Evolutionary conservation across 768 basidiomycete species (phyloP).

Genomic region (Suillus decipiens): DNA sequence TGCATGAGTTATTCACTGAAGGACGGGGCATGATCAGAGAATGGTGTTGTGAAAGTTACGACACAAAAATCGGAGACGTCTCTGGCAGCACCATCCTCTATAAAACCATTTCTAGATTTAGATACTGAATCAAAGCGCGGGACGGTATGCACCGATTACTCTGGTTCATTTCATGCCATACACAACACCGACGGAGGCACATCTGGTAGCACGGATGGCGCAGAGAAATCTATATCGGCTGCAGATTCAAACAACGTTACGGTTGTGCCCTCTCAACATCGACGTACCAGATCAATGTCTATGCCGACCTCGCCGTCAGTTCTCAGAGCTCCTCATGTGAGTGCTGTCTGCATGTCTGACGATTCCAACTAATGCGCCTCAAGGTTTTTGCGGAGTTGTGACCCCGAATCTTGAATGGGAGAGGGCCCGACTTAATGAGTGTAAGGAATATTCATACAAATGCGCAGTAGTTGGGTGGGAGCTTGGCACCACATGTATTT

Average conservation of each 20-base stretch:
- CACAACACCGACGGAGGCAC: neutral
- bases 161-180: neutral
- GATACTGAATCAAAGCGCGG: neutral
- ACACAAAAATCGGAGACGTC: neutral
- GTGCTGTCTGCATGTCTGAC: neutral
- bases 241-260: neutral
- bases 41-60: constrained; percentile 21
- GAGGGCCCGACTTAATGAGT: neutral
- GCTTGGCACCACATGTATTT: neutral
- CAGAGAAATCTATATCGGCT: neutral
- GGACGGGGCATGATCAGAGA: constrained; percentile 4
- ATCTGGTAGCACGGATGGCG: too few species aligned
- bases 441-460: neutral
- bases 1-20: constrained; percentile 4
- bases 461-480: neutral
- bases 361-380: neutral
- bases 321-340: constrained; percentile 10
- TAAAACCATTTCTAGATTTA: neutral
- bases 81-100: neutral
- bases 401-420: neutral
- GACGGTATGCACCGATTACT: neutral
- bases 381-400: constrained; percentile 15
- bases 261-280: constrained; percentile 16
- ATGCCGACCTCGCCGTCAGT: constrained; percentile 21
- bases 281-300: constrained; percentile 32